These are phyloP conservation scores for Eruca vesicaria DNA, from an alignment of 441 rosid genomes.

Conservation along the genomic window DNA sequence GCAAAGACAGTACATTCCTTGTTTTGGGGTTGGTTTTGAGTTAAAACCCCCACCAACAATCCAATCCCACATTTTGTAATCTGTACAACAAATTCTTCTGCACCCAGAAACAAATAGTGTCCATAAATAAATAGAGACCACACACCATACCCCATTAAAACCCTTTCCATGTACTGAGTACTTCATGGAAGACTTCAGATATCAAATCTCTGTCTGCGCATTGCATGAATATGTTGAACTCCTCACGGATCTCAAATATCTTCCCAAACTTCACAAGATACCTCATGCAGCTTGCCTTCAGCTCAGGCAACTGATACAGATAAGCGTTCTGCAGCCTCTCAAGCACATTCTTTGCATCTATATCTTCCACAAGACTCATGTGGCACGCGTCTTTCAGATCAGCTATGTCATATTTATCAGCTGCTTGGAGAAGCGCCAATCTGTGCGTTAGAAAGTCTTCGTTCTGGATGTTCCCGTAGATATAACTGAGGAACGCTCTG, in stretches of 20 bases:
- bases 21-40: not conserved
- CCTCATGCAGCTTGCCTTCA: slow-evolving; percentile 74
- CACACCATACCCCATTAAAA: slow-evolving; percentile 54
- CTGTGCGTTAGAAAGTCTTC: slow-evolving; percentile 73
- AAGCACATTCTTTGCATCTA: slow-evolving; percentile 73
- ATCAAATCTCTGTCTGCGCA: slow-evolving; percentile 77
- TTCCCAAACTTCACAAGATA: slow-evolving; percentile 93
- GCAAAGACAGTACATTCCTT: not conserved
- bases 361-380: slow-evolving; percentile 78
- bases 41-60: not conserved
- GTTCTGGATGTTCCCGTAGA: slow-evolving; percentile 68
- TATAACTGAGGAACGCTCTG: slow-evolving; percentile 69
- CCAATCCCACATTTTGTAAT: not conserved
- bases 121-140: not conserved
- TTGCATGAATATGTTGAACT: slow-evolving; percentile 65
- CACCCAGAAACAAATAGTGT: slow-evolving; percentile 33
- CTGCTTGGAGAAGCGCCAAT: slow-evolving; percentile 70
- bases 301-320: slow-evolving; percentile 58
- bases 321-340: slow-evolving; percentile 84
- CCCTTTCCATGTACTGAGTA: slow-evolving; percentile 86
- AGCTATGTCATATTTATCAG: slow-evolving; percentile 75
- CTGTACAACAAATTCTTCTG: slow-evolving; percentile 15
- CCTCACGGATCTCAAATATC: slow-evolving; percentile 80
- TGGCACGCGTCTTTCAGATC: slow-evolving; percentile 90
- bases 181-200: slow-evolving; percentile 78